Percentiles rank a stretch among this genome's conserved stretches.
Conservation (phyloP, 345 rosid genomes). For the Corchorus capsularis region DNA sequence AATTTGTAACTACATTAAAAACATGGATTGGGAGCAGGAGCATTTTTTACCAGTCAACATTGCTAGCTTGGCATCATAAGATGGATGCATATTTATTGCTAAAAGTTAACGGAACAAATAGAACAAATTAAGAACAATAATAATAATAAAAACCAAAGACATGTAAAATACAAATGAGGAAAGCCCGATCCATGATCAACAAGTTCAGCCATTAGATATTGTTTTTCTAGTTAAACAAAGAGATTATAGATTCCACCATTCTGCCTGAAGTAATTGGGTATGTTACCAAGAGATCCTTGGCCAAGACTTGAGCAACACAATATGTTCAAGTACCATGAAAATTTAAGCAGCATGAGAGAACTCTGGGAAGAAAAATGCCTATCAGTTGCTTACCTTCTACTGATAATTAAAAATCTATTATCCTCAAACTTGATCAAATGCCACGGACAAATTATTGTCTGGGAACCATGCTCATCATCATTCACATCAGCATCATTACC, state of each 20-base stretch:
- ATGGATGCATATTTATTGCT: neutral
- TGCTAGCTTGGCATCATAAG: slow-evolving; percentile 9
- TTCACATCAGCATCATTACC: slow-evolving; percentile 43
- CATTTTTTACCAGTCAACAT: neutral
- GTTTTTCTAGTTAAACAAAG: slow-evolving; percentile 4
- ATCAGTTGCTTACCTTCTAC: slow-evolving; percentile 50
- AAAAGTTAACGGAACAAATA: neutral
- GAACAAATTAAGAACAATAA: neutral
- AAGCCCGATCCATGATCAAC: neutral
- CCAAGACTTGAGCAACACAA: neutral
- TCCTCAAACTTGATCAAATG: slow-evolving; percentile 65
- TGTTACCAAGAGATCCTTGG: neutral
- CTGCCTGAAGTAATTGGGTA: neutral
- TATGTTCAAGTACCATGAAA: neutral
- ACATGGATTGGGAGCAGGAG: neutral
- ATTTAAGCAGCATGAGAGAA: slow-evolving; percentile 3
- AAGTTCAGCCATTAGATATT: neutral
- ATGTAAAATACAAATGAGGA: neutral
- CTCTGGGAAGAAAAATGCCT: neutral
- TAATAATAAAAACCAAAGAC: neutral
- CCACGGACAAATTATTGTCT: slow-evolving; percentile 73
- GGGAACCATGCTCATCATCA: slow-evolving; percentile 51
- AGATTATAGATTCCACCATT: neutral
- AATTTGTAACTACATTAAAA: neutral
- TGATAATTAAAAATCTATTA: slow-evolving; percentile 49